A percentile compares a stretch with the other conserved stretches of the same genome.
phyloP scores from a whole-genome alignment of 768 basidiomycete genomes.

The Pleurotus ostreatus region DNA sequence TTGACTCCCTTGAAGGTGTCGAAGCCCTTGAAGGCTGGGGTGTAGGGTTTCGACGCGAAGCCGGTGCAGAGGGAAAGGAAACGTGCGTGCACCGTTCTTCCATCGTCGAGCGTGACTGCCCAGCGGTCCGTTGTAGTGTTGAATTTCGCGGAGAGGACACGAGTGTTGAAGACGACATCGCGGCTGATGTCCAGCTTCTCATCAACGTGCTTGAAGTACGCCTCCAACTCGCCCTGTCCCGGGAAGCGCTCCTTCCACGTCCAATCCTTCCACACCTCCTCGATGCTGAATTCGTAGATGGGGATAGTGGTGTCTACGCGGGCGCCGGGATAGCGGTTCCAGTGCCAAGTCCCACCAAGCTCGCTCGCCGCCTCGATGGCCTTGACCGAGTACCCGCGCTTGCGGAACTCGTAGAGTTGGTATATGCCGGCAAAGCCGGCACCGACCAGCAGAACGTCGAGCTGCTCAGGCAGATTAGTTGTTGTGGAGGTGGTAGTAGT shows the following conservation, averaged over 20 bases:
- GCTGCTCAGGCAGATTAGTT: not conserved
- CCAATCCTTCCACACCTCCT: conserved; percentile 4
- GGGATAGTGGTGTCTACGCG: conserved; percentile 1
- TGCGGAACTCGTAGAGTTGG: not conserved
- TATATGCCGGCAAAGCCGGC: conserved; percentile 4
- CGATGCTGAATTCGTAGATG: conserved; percentile 4
- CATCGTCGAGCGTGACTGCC: conserved; percentile 17
- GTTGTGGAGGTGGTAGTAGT: not conserved
- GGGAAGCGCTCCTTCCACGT: not conserved
- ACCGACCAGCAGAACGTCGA: conserved; percentile 6
- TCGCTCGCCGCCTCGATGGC: conserved; percentile 10
- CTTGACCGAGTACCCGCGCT: conserved; percentile 1
- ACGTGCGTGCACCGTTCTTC: conserved; percentile 13
- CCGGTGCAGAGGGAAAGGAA: conserved; percentile 21
- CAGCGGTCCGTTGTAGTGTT: conserved; percentile 16
- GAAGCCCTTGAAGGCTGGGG: conserved; percentile 17
- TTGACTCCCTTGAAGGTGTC: conserved; percentile 18
- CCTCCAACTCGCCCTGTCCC: conserved; percentile 6
- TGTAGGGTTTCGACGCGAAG: conserved; percentile 19
- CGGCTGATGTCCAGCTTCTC: conserved; percentile 20
- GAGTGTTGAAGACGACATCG: conserved; percentile 19
- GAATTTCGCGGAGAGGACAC: conserved; percentile 18
- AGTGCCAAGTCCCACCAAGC: conserved; percentile 12
- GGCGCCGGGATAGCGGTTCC: conserved; percentile 6
- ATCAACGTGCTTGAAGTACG: conserved; percentile 20